Base-by-base conservation (phyloP, 2,329 filamentous ascomycete species). In the Fusarium liriodendri region DNA sequence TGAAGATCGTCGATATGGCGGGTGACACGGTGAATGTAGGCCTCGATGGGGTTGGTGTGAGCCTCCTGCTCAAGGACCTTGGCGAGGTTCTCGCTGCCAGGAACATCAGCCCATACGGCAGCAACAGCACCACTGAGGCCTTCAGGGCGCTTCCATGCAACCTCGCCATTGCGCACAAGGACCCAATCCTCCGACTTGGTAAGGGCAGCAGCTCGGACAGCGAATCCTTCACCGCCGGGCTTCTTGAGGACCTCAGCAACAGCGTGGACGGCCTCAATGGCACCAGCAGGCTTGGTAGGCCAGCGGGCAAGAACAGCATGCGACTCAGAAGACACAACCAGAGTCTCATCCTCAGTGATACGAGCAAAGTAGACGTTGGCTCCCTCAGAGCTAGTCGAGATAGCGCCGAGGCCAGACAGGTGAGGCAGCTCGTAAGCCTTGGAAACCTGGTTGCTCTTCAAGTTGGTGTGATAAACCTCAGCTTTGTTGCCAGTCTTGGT, bases 331-430 rank as follows among this genome's bases (percentile, higher is more conserved):
- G 94, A 94, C 7, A 94, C 88, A 29, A 98, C 86, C 33, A 89
- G 86, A 3, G 95, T 87, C 79, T 97, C 94, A 10, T 93, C 90
- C 37, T 91, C 86, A 0, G 94, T 95, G 70, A 97, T 87, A 68
- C 95, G 91, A 3, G 94, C 95, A 81, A 98, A 98, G 84, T 95
- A 98, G 9, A 98, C 92, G 77, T 97, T 95, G 22, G 93, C 91
- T 68, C 92, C 93, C 45, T 90, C 89, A 3, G 91, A 94, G 83
- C 93, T 97, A 1, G 91, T 92, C 0, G 95, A 93, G 80, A 98
- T 94, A 1, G 93, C 90, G 27, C 95, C 95, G 45, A 85, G 86
- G 1, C 93, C 94, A 27, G 89, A 83, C 22, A 95, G 82, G 62
- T 90, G 90, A 0, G 95, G 94, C 14, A 98, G 86, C 32, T 92